phyloP scores from a whole-genome alignment of 768 basidiomycete species.

The Collybiopsis confluens region DNA sequence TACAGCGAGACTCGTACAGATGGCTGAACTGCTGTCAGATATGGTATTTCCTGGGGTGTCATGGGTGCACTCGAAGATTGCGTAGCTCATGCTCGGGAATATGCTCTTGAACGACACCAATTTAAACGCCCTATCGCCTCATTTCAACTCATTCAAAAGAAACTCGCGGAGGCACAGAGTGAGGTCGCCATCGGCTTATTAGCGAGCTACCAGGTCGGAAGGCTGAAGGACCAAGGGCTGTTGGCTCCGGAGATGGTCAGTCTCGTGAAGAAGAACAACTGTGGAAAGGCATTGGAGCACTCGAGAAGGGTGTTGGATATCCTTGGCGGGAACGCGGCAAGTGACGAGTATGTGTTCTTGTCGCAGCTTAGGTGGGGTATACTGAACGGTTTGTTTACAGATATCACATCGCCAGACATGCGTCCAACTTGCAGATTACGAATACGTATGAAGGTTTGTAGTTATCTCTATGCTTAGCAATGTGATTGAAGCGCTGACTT shows the following conservation, averaged over 20 bases:
- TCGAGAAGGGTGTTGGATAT: slow-evolving; percentile 81
- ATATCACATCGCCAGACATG: slow-evolving; percentile 93
- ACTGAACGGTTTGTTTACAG: slow-evolving; percentile 29
- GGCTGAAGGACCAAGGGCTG: slow-evolving; percentile 76
- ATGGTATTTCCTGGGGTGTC: slow-evolving; percentile 90
- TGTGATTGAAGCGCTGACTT: background rate
- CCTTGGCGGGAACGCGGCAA: slow-evolving; percentile 88
- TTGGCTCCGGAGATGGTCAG: slow-evolving; percentile 91
- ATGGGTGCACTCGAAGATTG: slow-evolving; percentile 97
- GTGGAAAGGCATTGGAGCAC: slow-evolving; percentile 87
- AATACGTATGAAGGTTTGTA: slow-evolving; percentile 85
- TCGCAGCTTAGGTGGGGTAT: background rate
- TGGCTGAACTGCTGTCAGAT: slow-evolving; percentile 35
- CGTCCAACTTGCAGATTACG: slow-evolving; percentile 91
- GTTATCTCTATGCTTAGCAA: background rate
- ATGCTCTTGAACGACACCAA: slow-evolving; percentile 87
- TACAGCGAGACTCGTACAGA: slow-evolving; percentile 8
- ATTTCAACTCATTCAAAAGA: slow-evolving; percentile 98
- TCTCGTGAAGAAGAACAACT: slow-evolving; percentile 93
- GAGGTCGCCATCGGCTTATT: slow-evolving; percentile 77
- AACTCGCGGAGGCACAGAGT: slow-evolving; percentile 89
- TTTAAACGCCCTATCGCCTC: slow-evolving; percentile 87
- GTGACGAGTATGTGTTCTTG: slow-evolving; percentile 72
- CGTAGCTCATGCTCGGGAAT: slow-evolving; percentile 67
- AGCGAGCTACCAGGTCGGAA: slow-evolving; percentile 75